Conservation (phyloP, 2,329 filamentous ascomycete genomes). For the Cytospora piceicola region DNA sequence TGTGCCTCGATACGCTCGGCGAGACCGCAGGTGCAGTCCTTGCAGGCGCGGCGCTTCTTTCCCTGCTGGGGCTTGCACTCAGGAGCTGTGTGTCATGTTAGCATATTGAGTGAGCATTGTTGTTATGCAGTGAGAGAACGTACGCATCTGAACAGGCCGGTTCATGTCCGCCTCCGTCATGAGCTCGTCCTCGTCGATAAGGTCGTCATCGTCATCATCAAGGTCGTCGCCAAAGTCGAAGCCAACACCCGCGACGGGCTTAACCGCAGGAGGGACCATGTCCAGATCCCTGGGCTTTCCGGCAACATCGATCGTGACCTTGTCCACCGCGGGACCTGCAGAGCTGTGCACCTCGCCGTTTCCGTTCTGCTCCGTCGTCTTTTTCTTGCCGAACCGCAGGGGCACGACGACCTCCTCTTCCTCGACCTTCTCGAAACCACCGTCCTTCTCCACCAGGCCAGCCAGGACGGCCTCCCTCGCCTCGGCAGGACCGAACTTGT, state of each 20-base stretch:
- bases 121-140: slow-evolving; percentile 43
- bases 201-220: slow-evolving; percentile 79
- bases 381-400: slow-evolving; percentile 68
- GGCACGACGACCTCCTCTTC: slow-evolving; percentile 61
- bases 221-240: slow-evolving; percentile 65
- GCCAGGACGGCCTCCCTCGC: slow-evolving; percentile 82
- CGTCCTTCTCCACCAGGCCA: slow-evolving; percentile 67
- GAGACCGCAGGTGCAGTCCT: slow-evolving; percentile 96
- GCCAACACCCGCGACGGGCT: slow-evolving; percentile 61
- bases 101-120: slow-evolving; percentile 19
- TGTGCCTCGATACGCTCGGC: slow-evolving; percentile 85
- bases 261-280: slow-evolving; percentile 43
- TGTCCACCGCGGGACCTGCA: slow-evolving; percentile 40
- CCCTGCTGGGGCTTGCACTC: slow-evolving; percentile 87
- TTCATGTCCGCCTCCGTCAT: slow-evolving; percentile 84
- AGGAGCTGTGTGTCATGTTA: slow-evolving; percentile 57
- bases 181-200: slow-evolving; percentile 89
- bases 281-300: slow-evolving; percentile 42
- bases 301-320: slow-evolving; percentile 42
- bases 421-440: slow-evolving; percentile 76
- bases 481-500: slow-evolving; percentile 57
- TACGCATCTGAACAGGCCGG: slow-evolving; percentile 79
- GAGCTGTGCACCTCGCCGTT: slow-evolving; percentile 34
- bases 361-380: slow-evolving; percentile 44
- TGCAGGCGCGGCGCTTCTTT: slow-evolving; percentile 91